These are phyloP conservation scores for Pecoramyces ruminantium DNA, from an alignment of 192 early-diverging fungal species.

Conservation along the genomic window DNA sequence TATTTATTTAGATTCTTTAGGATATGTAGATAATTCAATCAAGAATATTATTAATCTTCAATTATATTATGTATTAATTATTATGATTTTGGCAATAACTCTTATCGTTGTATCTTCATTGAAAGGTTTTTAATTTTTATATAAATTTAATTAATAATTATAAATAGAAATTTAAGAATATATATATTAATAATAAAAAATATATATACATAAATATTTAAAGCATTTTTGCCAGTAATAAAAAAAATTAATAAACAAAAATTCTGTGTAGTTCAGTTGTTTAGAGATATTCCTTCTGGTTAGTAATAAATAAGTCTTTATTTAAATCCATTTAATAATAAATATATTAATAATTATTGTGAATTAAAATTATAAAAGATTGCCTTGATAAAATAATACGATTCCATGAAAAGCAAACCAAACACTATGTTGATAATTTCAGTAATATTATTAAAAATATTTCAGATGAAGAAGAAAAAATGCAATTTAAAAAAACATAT, in stretches of 20 bases:
- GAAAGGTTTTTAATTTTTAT: background rate
- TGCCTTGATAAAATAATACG: background rate
- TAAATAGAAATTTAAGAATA: too few species aligned
- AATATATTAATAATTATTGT: too few species aligned
- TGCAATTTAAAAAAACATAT: background rate
- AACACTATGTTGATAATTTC: background rate
- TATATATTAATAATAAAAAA: too few species aligned
- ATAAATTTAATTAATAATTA: too few species aligned
- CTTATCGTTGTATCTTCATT: background rate
- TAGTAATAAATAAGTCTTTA: too few species aligned
- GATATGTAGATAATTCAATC: background rate
- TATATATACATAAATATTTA: too few species aligned
- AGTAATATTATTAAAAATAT: background rate
- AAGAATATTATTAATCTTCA: background rate
- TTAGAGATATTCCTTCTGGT: background rate
- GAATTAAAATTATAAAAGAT: background rate
- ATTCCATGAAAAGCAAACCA: background rate
- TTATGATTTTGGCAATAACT: background rate
- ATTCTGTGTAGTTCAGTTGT: background rate
- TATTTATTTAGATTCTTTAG: background rate
- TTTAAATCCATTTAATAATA: too few species aligned
- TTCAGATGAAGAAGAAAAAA: background rate
- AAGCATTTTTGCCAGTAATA: background rate
- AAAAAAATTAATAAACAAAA: background rate
- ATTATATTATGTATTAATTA: background rate